Base-by-base conservation (phyloP, 2,329 filamentous ascomycete genomes). In the Emmonsiellopsis sp. region DNA sequence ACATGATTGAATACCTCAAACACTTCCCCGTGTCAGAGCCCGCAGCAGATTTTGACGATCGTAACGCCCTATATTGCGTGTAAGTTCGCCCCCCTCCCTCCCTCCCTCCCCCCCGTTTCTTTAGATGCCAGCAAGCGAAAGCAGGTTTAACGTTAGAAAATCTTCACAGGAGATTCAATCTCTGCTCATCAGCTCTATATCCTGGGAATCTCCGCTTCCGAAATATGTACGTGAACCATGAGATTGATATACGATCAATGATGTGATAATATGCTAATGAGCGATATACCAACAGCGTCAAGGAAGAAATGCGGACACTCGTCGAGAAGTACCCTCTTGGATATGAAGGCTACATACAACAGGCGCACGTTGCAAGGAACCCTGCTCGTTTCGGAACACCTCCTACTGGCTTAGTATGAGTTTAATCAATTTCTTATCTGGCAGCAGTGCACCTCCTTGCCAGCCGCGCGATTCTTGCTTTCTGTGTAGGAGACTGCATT, bases 21-120 rank as follows among this genome's bases (percentile, higher is more conserved):
- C 39, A 61, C 37, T 60, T 60, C 34, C 51, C 43, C 6, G 45
- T 51, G 5, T 61, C 63, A 2, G 52, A 49, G 7, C 64, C 63
- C 2, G 49, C 21, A 17, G 60, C 58, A 42, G 63, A 66, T 51
- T 57, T 55, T 8, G 62, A 65, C 14, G 64, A 63, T 48, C 61
- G 64, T 13, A 58, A 57, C 27, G 43, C 55, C 5, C 51, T 66
- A 5, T 66, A 65, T 43, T 55, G 55, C 5, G 52, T 63, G 61
- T 61, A 54, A 61, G 56, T n/a, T n/a, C 9, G 2, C 13, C 36
- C 9, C 3, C 36, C 13, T 17, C 17, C 9, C 13, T 17, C 17
- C 17, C 9, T n/a, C 13, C 36, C 9, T 10, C 36, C 13, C 9
- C 13, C 9, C 13, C 36, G 36, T 39, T 9, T n/a, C 36, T 9